A percentile compares a stretch with the other conserved stretches of the same genome.
These are phyloP conservation scores for Camelina laxa DNA, from an alignment of 345 rosid species.

Conservation along the genomic window DNA sequence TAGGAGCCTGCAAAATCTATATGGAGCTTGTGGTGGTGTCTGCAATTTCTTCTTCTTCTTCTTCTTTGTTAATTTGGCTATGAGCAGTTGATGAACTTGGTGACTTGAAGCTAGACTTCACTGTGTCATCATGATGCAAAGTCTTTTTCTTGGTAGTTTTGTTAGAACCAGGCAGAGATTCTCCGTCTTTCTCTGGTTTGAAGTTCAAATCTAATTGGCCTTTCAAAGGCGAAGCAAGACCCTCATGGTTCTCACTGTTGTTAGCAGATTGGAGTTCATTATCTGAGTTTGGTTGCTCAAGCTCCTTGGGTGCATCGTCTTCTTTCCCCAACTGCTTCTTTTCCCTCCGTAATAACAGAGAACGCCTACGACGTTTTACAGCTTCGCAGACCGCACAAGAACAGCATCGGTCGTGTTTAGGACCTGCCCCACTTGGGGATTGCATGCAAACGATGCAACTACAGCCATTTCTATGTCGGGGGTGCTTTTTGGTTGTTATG, in stretches of 20 bases:
- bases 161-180: conserved; percentile 61
- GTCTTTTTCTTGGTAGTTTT: conserved; percentile 50
- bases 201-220: conserved; percentile 88
- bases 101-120: conserved; percentile 44
- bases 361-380: conserved; percentile 76
- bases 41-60: conserved; percentile 37
- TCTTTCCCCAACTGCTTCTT: conserved; percentile 72
- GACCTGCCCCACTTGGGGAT: conserved; percentile 90
- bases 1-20: conserved; percentile 19
- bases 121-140: conserved; percentile 49
- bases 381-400: conserved; percentile 75
- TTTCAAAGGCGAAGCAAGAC: conserved; percentile 58
- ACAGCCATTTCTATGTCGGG: conserved; percentile 92
- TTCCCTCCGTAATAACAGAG: conserved; percentile 70
- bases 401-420: conserved; percentile 82
- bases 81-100: conserved; percentile 46
- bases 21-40: conserved; percentile 23
- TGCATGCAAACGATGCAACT: conserved; percentile 93
- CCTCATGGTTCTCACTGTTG: conserved; percentile 52
- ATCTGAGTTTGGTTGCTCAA: conserved; percentile 44
- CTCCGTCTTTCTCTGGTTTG: conserved; percentile 92
- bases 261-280: conserved; percentile 51
- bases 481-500: conserved; percentile 84
- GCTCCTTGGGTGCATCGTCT: conserved; percentile 56
- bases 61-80: conserved; percentile 31